Percentiles rank a stretch among this genome's conserved stretches.
These are phyloP conservation scores for Blastomyces silverae DNA, from an alignment of 2,329 filamentous ascomycete genomes.

Conservation along the genomic window DNA sequence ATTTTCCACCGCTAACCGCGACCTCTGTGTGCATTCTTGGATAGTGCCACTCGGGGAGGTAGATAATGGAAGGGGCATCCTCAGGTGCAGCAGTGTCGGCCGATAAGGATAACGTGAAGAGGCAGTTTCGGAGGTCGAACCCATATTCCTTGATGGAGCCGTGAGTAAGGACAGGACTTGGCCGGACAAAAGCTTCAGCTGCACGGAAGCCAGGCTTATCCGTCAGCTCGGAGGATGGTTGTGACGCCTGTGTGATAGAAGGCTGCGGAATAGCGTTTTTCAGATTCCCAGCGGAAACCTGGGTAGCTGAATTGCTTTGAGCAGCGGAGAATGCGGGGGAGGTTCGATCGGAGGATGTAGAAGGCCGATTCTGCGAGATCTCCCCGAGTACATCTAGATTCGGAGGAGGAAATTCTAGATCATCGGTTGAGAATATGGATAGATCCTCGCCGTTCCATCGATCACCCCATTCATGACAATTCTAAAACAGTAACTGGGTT, in stretches of 20 bases:
- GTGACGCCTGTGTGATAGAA: slow-evolving; percentile 51
- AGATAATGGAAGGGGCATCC: slow-evolving; percentile 69
- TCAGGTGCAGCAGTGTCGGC: slow-evolving; percentile 55
- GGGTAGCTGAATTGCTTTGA: slow-evolving; percentile 40
- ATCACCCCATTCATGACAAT: slow-evolving; percentile 82
- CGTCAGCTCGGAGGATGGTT: slow-evolving; percentile 51
- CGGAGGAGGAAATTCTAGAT: slow-evolving; percentile 51
- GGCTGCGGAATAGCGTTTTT: slow-evolving; percentile 58
- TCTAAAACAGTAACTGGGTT: slow-evolving; percentile 44
- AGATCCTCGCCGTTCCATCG: slow-evolving; percentile 97
- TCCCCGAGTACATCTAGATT: slow-evolving; percentile 27
- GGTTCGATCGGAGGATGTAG: slow-evolving; percentile 32
- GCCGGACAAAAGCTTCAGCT: slow-evolving; percentile 86
- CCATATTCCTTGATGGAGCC: slow-evolving; percentile 65
- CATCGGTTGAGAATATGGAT: slow-evolving; percentile 80
- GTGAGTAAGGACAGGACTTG: slow-evolving; percentile 67
- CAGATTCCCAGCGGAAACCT: slow-evolving; percentile 68
- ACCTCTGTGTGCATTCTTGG: slow-evolving; percentile 66
- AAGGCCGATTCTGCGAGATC: slow-evolving; percentile 35
- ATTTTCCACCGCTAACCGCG: slow-evolving; percentile 76
- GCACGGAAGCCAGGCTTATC: slow-evolving; percentile 70
- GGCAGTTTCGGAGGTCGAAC: slow-evolving; percentile 75
- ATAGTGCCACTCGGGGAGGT: slow-evolving; percentile 88
- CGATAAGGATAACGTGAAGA: slow-evolving; percentile 65
- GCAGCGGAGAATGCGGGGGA: slow-evolving; percentile 52